Conservation (phyloP, 2,329 filamentous ascomycete genomes). For the Thelonectria blattea region DNA sequence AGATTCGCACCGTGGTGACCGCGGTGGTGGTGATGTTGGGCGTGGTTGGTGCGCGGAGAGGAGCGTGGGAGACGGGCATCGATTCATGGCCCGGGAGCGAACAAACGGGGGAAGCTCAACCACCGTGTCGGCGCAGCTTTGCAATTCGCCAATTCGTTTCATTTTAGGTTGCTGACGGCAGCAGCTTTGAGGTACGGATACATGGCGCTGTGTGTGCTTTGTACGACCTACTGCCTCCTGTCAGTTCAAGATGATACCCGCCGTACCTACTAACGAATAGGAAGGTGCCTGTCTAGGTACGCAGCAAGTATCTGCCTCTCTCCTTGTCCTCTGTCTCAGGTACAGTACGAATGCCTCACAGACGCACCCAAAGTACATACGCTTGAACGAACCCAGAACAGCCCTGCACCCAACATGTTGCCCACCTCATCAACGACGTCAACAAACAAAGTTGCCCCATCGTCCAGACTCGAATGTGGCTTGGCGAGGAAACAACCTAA, state of each 20-base stretch:
- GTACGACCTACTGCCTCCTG: too few species aligned
- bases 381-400: not conserved
- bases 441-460: conserved; percentile 1
- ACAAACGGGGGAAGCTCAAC: too few species aligned
- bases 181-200: not conserved
- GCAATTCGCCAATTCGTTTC: not conserved
- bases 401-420: conserved; percentile 8
- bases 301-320: too few species aligned
- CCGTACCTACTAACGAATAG: too few species aligned
- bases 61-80: not conserved
- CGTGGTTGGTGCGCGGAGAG: too few species aligned
- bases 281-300: too few species aligned
- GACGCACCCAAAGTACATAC: not conserved
- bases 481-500: conserved; percentile 2
- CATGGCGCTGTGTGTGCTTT: not conserved
- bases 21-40: too few species aligned
- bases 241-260: too few species aligned
- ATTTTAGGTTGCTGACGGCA: not conserved
- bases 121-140: not conserved
- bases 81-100: not conserved
- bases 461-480: conserved; percentile 1
- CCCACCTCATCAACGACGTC: not conserved
- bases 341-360: too few species aligned
- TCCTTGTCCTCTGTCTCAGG: too few species aligned
- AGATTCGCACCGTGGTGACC: conserved; percentile 4